Base-by-base conservation (phyloP, 2,329 filamentous ascomycete species). In the Nothopassalora personata region DNA sequence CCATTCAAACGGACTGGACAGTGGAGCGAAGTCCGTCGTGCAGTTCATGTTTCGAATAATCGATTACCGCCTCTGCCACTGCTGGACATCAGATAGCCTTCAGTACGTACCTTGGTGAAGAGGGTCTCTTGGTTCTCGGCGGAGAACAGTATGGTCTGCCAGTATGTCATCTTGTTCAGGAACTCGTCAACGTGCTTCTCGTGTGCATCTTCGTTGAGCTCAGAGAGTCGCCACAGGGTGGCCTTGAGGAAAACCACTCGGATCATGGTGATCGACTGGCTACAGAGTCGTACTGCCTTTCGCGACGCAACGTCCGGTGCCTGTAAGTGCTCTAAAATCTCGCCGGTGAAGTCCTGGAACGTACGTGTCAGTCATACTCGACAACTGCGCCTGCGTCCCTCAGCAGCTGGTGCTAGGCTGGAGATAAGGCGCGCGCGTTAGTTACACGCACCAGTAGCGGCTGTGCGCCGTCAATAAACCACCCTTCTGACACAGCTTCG, bases 401-500 rank as follows among this genome's bases (percentile, higher is more conserved):
- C 23, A 23, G 23, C 23, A 23, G 3, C 23, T 23, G 23, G 23
- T 23, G 23, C 23, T 23, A 23, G 23, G 23, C 23, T 23, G 23
- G 23, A 23, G 23, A 23, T 23, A 23, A 23, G 23, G 23, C 23
- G 23, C 23, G 23, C 23, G 23, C 23, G 23, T 23, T 23, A 23
- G 23, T 23, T 23, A 23, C 23, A 23, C 23, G 23, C 23, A 23
- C 23, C 33, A 97, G 81, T 66, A 94, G 83, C 4, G 85, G 81
- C 66, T 91, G 89, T 1, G 90, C 90, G 1, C 93, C 93, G 64
- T 94, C 88, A 63, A 97, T 84, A 70, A 97, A 97, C 90, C 92
- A 97, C 15, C 94, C 94, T 74, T 97, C 94, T 65, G 94, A 97
- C 11, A 96, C 87, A 5, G 91, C 90, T 72, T 99, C 94, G 0